Evolutionary conservation across 306 rosid genomes (phyloP), one percentile per base, ranked within the genome.

Genomic region (Lablab purpureus): DNA sequence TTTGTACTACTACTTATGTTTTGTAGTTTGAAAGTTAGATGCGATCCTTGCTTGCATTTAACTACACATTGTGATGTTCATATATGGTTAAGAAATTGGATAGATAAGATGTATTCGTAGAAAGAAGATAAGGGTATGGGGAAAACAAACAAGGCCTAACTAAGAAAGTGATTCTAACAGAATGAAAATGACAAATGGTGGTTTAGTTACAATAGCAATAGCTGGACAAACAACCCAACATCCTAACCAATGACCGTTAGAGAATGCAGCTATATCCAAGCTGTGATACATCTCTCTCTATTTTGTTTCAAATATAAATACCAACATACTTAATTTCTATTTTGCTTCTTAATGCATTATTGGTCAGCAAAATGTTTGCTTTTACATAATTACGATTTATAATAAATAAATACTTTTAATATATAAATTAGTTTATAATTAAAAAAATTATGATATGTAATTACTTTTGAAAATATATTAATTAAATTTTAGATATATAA

Each of bases 211-310:
- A 34, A 64, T 43, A 12, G 4, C 12, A 40, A 12, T 64, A 36
- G 70, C n/a, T 64, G 70, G n/a, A 36, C 49, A 32, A 63, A 63
- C 23, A 36, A 36, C 47, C 46, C 27, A 34, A 64, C 70, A 34
- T 64, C 70, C 46, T 64, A 64, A 54, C 60, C 28, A 54, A 21
- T 4, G 15, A 10, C 70, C 14, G 25, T 64, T 64, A 64, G 22
- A 32, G 6, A 63, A 10, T 32, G 46, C 69, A 63, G 69, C 49
- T 18, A 34, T 18, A 18, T 36, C 17, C 70, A 64, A 36, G 28
- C 70, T 64, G 70, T 64, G 49, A 34, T 6, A 55, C 1, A 60
- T 56, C n/a, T 60, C 67, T 59, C 5, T 14, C 14, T 62, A 7
- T 63, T 63, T 9, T 63, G 15, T 63, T 32, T 17, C 1, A 63